phyloP scores from a whole-genome alignment of 2,329 filamentous ascomycete species.

The Alternaria metachromatica region DNA sequence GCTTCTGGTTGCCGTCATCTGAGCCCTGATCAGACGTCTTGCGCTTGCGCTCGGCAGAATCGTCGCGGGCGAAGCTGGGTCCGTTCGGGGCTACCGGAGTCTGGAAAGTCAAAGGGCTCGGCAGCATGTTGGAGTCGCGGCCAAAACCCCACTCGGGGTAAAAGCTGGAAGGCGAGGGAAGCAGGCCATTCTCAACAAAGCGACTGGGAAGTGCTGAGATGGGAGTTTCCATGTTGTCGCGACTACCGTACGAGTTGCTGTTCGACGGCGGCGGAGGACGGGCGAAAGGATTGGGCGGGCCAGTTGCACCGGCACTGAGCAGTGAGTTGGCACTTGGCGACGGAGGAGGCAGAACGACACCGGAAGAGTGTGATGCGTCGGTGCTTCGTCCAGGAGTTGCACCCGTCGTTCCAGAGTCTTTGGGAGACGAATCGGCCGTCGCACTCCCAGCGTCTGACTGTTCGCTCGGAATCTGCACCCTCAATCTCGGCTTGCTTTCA shows the following conservation, averaged over 20 bases:
- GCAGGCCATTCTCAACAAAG: conserved; percentile 84
- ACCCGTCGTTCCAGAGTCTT: conserved; percentile 65
- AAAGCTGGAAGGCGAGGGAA: conserved; percentile 91
- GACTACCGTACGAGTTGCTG: conserved; percentile 50
- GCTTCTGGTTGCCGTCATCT: conserved; percentile 46
- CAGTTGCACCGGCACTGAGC: conserved; percentile 87
- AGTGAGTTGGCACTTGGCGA: conserved; percentile 87
- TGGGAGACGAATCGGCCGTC: conserved; percentile 73
- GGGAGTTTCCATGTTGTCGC: conserved; percentile 70
- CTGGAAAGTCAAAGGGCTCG: conserved; percentile 90
- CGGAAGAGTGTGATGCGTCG: conserved; percentile 66
- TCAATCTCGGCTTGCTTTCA: conserved; percentile 80
- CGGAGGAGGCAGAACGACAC: conserved; percentile 86
- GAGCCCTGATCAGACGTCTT: conserved; percentile 50
- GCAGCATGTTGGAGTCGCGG: conserved; percentile 82
- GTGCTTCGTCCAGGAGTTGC: conserved; percentile 63
- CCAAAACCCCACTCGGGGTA: conserved; percentile 89
- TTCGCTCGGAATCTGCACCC: conserved; percentile 94
- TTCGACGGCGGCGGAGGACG: conserved; percentile 78
- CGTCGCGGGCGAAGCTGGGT: conserved; percentile 54
- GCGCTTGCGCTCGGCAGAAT: conserved; percentile 49
- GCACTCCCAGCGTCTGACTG: conserved; percentile 79
- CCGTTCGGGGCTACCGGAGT: conserved; percentile 69
- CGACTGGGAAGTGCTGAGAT: conserved; percentile 93
- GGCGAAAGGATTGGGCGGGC: conserved; percentile 94